phyloP scores from a whole-genome alignment of 257 asterid species.

The Penstemon barbatus region DNA sequence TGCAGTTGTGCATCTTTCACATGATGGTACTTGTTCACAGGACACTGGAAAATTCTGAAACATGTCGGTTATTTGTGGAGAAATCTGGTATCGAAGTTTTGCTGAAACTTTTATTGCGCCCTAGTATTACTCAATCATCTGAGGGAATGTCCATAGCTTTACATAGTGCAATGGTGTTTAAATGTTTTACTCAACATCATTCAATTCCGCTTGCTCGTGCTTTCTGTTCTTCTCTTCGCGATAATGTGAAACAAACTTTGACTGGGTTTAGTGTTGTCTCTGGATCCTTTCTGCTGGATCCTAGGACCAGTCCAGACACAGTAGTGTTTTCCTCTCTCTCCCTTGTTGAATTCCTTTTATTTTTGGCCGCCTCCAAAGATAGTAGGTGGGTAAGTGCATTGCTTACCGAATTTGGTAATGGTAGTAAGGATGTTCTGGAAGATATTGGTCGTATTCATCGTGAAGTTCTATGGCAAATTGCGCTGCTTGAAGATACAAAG shows the following conservation, averaged over 20 bases:
- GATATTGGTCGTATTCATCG: conserved; percentile 83
- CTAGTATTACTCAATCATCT: conserved; percentile 87
- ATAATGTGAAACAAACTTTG: conserved; percentile 65
- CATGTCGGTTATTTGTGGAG: conserved; percentile 93
- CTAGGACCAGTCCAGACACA: conserved; percentile 59
- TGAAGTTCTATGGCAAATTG: conserved; percentile 88
- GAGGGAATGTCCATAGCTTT: conserved; percentile 97
- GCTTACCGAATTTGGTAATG: conserved; percentile 86
- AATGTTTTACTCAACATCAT: conserved; percentile 93
- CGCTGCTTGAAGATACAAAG: conserved; percentile 78
- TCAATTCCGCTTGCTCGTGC: conserved; percentile 89
- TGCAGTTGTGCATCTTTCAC: conserved; percentile 85
- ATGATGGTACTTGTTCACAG: conserved; percentile 92
- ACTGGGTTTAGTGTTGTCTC: conserved; percentile 53
- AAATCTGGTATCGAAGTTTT: conserved; percentile 90
- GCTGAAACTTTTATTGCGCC: conserved; percentile 75
- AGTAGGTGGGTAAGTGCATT: conserved; percentile 90
- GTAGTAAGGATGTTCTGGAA: conserved; percentile 74
- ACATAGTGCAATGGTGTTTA: conserved; percentile 93
- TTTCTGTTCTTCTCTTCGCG: conserved; percentile 71
- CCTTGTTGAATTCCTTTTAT: conserved; percentile 77
- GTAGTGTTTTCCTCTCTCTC: conserved; percentile 74
- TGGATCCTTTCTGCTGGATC: conserved; percentile 79
- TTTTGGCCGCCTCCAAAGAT: conserved; percentile 92
- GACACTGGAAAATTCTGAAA: conserved; percentile 91